A percentile compares a stretch with the other conserved stretches of the same genome.
Evolutionary conservation across 805 yeast species (phyloP).

Genomic region (Teunomyces atbi): DNA sequence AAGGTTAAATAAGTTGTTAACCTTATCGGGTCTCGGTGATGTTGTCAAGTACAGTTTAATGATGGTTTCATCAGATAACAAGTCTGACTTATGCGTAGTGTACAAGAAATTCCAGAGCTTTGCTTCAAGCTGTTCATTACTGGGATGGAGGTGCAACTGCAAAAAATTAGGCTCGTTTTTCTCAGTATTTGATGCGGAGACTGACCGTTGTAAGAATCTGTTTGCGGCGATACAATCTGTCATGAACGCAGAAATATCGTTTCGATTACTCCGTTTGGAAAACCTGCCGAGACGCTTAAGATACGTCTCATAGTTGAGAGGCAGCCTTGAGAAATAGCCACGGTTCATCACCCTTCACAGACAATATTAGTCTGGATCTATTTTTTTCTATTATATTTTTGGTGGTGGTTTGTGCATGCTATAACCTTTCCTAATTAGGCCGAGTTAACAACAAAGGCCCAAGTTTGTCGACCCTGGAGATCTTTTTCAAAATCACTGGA

Average conservation of each 20-base stretch:
- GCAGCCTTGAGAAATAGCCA: constrained; percentile 15
- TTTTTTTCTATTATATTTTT: background rate
- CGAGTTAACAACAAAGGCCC: constrained; percentile 1
- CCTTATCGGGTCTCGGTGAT: constrained; percentile 12
- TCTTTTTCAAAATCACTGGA: background rate
- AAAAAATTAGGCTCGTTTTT: background rate
- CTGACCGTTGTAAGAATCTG: constrained; percentile 16
- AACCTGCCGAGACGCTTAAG: constrained; percentile 13
- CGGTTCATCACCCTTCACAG: background rate
- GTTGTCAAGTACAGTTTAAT: constrained; percentile 17
- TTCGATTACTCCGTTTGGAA: background rate
- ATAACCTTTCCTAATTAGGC: constrained; percentile 13
- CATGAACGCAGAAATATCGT: constrained; percentile 6
- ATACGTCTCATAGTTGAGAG: constrained; percentile 28
- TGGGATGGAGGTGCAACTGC: background rate
- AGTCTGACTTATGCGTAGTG: background rate
- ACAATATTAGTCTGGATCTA: background rate
- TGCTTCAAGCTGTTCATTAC: constrained; percentile 4
- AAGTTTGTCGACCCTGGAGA: background rate
- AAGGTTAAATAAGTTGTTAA: background rate
- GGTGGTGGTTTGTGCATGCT: constrained; percentile 1
- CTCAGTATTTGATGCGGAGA: background rate
- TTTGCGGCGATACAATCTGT: constrained; percentile 24
- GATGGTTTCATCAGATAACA: constrained; percentile 4
- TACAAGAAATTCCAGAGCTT: constrained; percentile 5